Evolutionary conservation across 78 protist species (phyloP).

Genomic region (Dictyostelium brefeldianum): DNA sequence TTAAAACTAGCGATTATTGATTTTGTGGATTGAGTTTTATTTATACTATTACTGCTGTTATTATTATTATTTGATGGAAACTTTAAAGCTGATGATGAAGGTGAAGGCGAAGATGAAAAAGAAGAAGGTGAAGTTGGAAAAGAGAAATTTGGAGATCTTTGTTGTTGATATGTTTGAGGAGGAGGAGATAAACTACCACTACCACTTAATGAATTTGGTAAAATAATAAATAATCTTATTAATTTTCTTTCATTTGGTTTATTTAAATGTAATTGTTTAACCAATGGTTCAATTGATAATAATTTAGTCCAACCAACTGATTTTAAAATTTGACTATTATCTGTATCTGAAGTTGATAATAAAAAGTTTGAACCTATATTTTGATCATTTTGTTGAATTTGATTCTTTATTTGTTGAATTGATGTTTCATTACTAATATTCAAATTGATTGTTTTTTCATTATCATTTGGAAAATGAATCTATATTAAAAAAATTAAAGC

Average conservation of each 20-base stretch:
- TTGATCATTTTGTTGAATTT: neutral
- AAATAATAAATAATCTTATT: neutral
- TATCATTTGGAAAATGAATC: neutral
- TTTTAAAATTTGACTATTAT: conserved; percentile 17
- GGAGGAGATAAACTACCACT: too few species aligned
- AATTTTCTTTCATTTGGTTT: neutral
- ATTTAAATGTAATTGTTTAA: neutral
- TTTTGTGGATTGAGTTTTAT: neutral
- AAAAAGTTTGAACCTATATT: neutral
- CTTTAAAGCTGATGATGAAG: neutral
- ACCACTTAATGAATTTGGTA: too few species aligned
- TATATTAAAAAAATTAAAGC: too few species aligned
- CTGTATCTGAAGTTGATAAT: neutral
- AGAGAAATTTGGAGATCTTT: too few species aligned
- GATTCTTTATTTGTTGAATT: neutral
- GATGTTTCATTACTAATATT: conserved; percentile 4
- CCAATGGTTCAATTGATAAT: neutral
- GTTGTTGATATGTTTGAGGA: too few species aligned
- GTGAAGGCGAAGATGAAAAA: neutral
- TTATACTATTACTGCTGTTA: neutral
- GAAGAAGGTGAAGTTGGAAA: too few species aligned
- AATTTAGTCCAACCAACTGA: conserved; percentile 50
- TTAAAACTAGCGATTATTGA: neutral
- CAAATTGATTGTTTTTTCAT: neutral
- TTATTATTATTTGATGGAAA: neutral